A percentile compares a stretch with the other conserved stretches of the same genome.
phyloP scores from a whole-genome alignment of 2,329 filamentous ascomycete species.

The Verticillium nubilum region DNA sequence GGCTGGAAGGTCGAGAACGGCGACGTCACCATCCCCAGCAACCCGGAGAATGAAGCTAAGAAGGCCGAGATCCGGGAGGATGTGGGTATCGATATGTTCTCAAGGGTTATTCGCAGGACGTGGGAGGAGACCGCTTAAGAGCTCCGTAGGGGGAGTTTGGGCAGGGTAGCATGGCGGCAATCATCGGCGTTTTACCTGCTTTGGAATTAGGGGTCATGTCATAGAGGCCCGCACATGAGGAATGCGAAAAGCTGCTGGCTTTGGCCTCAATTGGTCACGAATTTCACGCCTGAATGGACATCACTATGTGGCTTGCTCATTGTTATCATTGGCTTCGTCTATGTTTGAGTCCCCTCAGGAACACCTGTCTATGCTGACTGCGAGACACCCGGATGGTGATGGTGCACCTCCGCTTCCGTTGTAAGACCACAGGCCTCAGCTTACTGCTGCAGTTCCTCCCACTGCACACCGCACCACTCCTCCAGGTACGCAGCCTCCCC shows the following conservation, averaged over 20 bases:
- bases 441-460: constrained; percentile 67
- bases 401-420: background rate
- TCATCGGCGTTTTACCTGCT: constrained; percentile 14
- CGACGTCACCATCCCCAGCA: constrained; percentile 72
- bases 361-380: background rate
- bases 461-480: constrained; percentile 98
- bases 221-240: constrained; percentile 3
- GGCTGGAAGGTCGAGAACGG: constrained; percentile 72
- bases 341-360: background rate
- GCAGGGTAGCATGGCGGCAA: constrained; percentile 14
- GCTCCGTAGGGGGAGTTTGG: constrained; percentile 11
- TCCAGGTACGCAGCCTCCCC: constrained; percentile 75
- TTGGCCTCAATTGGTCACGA: background rate
- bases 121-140: constrained; percentile 73
- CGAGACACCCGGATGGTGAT: background rate
- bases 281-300: background rate
- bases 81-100: constrained; percentile 84
- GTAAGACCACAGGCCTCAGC: background rate
- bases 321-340: background rate
- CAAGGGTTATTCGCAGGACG: constrained; percentile 72
- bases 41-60: constrained; percentile 97
- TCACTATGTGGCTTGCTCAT: background rate
- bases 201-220: constrained; percentile 13
- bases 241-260: constrained; percentile 1
- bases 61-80: constrained; percentile 93